A percentile compares a stretch with the other conserved stretches of the same genome.
Conservation (phyloP, 371 early-diverging fungal species). For the Cokeromyces recurvatus region DNA sequence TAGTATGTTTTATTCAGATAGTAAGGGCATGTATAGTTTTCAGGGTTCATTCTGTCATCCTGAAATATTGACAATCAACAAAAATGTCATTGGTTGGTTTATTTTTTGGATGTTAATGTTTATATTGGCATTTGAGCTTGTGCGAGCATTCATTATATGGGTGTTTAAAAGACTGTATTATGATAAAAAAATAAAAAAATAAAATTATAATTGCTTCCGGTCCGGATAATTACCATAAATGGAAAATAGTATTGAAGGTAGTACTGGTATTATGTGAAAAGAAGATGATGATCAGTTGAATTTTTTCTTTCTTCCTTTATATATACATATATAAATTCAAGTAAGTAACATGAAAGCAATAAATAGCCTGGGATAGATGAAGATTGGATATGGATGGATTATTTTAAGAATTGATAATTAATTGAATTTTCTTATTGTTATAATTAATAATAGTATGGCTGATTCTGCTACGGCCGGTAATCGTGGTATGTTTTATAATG, state of each 20-base stretch:
- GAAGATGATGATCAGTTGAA: no score
- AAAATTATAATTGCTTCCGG: no score
- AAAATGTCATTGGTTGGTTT: constrained; percentile 57
- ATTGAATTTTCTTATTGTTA: background rate
- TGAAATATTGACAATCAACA: constrained; percentile 34
- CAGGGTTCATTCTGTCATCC: constrained; percentile 64
- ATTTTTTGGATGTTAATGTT: constrained; percentile 51
- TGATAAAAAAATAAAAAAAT: no score
- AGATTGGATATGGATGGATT: background rate
- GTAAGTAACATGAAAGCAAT: constrained; percentile 3
- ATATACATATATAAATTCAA: constrained; percentile 15
- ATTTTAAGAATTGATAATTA: background rate
- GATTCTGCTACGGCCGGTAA: constrained; percentile 78
- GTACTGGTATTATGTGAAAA: no score
- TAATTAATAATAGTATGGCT: constrained; percentile 48
- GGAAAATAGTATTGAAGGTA: no score
- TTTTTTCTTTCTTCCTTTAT: constrained; percentile 23
- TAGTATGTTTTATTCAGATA: constrained; percentile 52
- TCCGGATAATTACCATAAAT: no score
- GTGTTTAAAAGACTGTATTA: no score
- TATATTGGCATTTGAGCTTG: constrained; percentile 25
- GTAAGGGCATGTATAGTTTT: constrained; percentile 72
- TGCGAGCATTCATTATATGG: no score
- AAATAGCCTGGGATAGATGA: constrained; percentile 3
- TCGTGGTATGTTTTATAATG: constrained; percentile 57